Percentiles rank a stretch among this genome's conserved stretches.
Evolutionary conservation across 768 basidiomycete species (phyloP).

Genomic region (Termitomyces sp.): DNA sequence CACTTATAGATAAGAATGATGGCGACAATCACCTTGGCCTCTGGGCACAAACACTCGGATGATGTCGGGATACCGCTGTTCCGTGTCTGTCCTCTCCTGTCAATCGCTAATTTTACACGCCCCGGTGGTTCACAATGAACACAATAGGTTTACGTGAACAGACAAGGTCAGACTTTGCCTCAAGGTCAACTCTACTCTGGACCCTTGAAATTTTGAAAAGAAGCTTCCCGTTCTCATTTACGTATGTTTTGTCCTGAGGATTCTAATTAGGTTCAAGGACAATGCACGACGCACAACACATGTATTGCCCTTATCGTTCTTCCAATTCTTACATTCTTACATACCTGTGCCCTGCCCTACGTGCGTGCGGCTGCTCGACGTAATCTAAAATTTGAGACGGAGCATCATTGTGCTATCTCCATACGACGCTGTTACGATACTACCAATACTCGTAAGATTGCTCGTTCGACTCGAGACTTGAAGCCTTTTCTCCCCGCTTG

Average conservation of each 20-base stretch:
- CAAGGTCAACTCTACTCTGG: not conserved
- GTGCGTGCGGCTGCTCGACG: too few relatives aligned
- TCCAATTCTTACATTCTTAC: too few relatives aligned
- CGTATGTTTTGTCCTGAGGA: not conserved
- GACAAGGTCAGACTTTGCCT: not conserved
- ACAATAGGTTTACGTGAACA: not conserved
- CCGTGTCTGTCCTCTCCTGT: too few relatives aligned
- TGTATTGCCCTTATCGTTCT: too few relatives aligned
- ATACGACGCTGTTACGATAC: too few relatives aligned
- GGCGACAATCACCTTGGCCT: not conserved
- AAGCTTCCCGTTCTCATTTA: not conserved
- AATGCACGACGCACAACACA: not conserved
- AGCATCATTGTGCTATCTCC: too few relatives aligned
- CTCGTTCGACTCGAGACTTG: too few relatives aligned
- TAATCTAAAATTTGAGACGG: too few relatives aligned
- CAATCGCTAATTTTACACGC: not conserved
- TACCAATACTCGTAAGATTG: too few relatives aligned
- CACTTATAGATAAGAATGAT: not conserved
- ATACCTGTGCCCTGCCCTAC: too few relatives aligned
- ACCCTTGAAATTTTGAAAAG: not conserved
- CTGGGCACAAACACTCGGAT: not conserved
- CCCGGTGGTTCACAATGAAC: not conserved
- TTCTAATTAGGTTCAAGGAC: not conserved
- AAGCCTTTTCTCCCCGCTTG: too few relatives aligned
- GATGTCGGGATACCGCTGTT: not conserved